Evolutionary conservation across 1,284 basidiomycete genomes (phyloP).

Genomic region (Ceratobasidium papillatum): DNA sequence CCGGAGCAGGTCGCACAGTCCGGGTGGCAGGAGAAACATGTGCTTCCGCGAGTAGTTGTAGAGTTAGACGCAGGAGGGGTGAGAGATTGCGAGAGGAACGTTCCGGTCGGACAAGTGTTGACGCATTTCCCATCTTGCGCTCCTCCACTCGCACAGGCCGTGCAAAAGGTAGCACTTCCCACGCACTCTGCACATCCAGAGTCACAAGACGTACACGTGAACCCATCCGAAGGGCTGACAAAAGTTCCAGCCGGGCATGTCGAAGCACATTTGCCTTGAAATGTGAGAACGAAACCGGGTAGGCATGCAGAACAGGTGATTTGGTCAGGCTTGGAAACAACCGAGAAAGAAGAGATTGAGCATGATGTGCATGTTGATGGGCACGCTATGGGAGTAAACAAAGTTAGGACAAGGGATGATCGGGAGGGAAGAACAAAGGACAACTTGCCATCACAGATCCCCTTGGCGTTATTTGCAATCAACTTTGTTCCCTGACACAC

Average conservation of each 20-base stretch:
- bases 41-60: constrained; percentile 49
- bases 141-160: constrained; percentile 69
- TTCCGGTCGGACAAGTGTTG: constrained; percentile 71
- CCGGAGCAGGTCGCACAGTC: constrained; percentile 82
- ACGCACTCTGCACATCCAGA: constrained; percentile 61
- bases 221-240: constrained; percentile 68
- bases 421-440: constrained; percentile 5
- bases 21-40: constrained; percentile 77
- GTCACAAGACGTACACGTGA: constrained; percentile 59
- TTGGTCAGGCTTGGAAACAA: constrained; percentile 69
- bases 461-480: constrained; percentile 82
- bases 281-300: constrained; percentile 71
- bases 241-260: constrained; percentile 77
- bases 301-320: constrained; percentile 78
- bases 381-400: constrained; percentile 61
- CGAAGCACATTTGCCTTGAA: constrained; percentile 69
- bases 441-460: constrained; percentile 77
- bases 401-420: neutral
- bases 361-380: constrained; percentile 81
- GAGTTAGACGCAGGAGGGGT: constrained; percentile 13
- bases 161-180: constrained; percentile 68
- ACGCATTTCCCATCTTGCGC: constrained; percentile 76
- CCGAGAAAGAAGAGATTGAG: constrained; percentile 72
- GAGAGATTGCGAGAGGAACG: constrained; percentile 62
- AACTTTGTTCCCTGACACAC: constrained; percentile 73